Evolutionary conservation across 2,329 filamentous ascomycete species (phyloP), one percentile per base, ranked within the genome.

Genomic region (Blastomyces silverae): DNA sequence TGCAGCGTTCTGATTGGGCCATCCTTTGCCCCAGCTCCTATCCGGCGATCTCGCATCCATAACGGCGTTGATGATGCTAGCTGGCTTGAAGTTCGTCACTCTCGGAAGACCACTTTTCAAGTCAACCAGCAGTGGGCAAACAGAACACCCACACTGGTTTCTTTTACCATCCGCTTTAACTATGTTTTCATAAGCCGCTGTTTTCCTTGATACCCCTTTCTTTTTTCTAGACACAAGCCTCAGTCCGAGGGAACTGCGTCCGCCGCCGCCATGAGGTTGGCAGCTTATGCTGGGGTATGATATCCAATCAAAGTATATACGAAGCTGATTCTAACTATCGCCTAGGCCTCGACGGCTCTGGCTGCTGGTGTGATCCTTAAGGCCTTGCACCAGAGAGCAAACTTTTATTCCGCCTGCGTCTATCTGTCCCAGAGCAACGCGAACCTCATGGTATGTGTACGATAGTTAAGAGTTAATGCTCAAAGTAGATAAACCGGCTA

Each of bases 361-460:
- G 93, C 93, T 71, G 89, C 86, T 69, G 86, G 87, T 71, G 92
- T 96, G 66, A 84, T 97, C 66, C 79, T 96, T 65, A 94, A 92
- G 74, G 93, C 94, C 67, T 93, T 97, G 78, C 89, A 94, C 74
- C 91, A 97, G 79, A 87, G 94, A 69, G 89, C 94, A 68, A 99
- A 99, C 79, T 99, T 97, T 83, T 99, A 99, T 80, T 95, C 93
- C 64, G 92, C 94, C 70, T 94, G 92, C 79, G 94, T 99, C 60
- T 96, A 97, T 79, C 86, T 99, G 61, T 91, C 92, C 52, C 93
- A 97, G 79, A 97, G 92, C 78, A 97, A 94, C 80, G 88, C 95
- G 71, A 97, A 93, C 75, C 82, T 97, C 63, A 90, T 97, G 85
- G 90, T 94, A 77, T 50, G 58, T 61, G 44, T 28, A 37, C 17